These are phyloP conservation scores for Wallacemonas sp. DNA, from an alignment of 208 protist genomes.

Conservation along the genomic window DNA sequence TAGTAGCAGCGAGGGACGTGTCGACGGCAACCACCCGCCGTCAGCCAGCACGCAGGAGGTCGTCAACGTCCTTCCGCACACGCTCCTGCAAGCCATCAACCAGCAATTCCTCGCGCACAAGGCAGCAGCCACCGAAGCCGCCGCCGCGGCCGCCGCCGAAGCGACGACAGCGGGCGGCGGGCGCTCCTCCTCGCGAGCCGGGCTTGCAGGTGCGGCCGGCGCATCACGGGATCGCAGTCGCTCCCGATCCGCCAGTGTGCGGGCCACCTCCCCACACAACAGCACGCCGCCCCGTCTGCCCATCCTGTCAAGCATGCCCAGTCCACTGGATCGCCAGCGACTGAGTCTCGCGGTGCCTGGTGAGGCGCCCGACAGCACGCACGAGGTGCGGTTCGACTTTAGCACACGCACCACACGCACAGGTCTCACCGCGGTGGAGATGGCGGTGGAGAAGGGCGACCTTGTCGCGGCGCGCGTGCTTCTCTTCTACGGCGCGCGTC, in stretches of 20 bases:
- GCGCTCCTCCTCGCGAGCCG: background rate
- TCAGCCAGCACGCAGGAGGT: background rate
- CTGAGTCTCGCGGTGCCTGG: background rate
- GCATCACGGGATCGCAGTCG: background rate
- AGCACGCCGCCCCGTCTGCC: background rate
- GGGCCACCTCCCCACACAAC: background rate
- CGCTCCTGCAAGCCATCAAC: background rate
- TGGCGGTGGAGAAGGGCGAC: constrained; percentile 40
- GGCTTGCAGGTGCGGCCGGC: background rate
- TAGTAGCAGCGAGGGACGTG: too few species aligned
- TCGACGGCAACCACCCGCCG: background rate
- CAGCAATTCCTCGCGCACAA: background rate
- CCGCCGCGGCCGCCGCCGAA: background rate
- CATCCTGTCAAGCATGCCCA: background rate
- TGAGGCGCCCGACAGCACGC: background rate
- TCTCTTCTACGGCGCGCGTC: constrained; percentile 45
- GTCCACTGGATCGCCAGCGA: background rate
- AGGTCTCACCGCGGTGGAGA: constrained; percentile 27
- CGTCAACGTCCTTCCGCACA: background rate
- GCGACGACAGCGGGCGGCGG: background rate
- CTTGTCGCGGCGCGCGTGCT: constrained; percentile 47
- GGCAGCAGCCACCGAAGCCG: background rate
- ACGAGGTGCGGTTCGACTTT: constrained; percentile 30
- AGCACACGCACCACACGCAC: constrained; percentile 14
- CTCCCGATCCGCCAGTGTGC: background rate